phyloP scores from a whole-genome alignment of 371 early-diverging fungal genomes.

The Syncephalastrum monosporum region DNA sequence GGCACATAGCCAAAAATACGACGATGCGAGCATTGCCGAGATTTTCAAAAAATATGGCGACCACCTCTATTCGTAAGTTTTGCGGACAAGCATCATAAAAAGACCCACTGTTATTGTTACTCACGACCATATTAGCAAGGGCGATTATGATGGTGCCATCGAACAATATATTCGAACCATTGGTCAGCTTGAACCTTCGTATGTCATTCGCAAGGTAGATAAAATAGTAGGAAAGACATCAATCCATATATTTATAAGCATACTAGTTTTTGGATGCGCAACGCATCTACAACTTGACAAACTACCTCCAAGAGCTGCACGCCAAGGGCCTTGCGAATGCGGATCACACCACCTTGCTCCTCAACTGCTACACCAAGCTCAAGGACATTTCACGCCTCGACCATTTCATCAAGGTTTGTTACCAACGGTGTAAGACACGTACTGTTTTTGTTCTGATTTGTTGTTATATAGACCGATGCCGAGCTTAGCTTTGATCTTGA shows the following conservation, averaged over 20 bases:
- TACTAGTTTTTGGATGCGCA: slow-evolving; percentile 87
- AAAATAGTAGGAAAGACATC: background rate
- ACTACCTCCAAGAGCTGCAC: slow-evolving; percentile 89
- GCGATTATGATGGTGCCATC: slow-evolving; percentile 91
- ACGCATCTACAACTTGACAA: slow-evolving; percentile 83
- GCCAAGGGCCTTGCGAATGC: slow-evolving; percentile 80
- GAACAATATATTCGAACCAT: slow-evolving; percentile 89
- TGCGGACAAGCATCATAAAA: background rate
- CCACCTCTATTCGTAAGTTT: slow-evolving; percentile 66
- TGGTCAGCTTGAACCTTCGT: slow-evolving; percentile 92
- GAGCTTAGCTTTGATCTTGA: slow-evolving; percentile 86
- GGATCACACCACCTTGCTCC: slow-evolving; percentile 91
- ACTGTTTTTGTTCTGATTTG: background rate
- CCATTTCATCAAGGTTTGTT: slow-evolving; percentile 76
- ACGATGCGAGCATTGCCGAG: slow-evolving; percentile 75
- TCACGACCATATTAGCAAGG: slow-evolving; percentile 44
- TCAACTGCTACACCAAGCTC: slow-evolving; percentile 97
- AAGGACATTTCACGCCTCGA: slow-evolving; percentile 81
- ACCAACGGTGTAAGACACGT: background rate
- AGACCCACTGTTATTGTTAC: no score
- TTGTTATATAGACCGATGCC: slow-evolving; percentile 52
- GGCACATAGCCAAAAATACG: slow-evolving; percentile 74
- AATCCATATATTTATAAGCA: background rate
- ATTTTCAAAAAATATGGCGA: slow-evolving; percentile 94
- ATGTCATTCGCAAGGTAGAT: slow-evolving; percentile 85